A percentile compares a stretch with the other conserved stretches of the same genome.
phyloP scores from a whole-genome alignment of 2,329 filamentous ascomycete genomes.

The Ophiostoma triangulosporum region DNA sequence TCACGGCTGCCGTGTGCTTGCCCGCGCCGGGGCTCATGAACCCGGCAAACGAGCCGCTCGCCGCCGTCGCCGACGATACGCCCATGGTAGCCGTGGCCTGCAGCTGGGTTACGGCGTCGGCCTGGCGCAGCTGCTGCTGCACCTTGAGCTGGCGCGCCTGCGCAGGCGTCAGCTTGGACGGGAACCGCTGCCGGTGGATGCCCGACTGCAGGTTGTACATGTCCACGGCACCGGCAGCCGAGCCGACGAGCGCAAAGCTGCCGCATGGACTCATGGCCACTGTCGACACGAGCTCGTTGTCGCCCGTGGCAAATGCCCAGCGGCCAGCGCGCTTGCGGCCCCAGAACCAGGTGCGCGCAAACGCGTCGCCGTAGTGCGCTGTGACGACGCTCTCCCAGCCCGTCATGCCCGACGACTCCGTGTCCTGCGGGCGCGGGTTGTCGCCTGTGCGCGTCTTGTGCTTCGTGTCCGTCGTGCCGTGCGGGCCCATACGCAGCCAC shows the following conservation, averaged over 20 bases:
- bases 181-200: constrained; percentile 74
- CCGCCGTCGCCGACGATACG: neutral
- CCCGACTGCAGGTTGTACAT: constrained; percentile 98
- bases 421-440: constrained; percentile 42
- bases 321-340: constrained; percentile 82
- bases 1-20: constrained; percentile 70
- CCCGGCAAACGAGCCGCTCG: neutral
- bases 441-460: constrained; percentile 31
- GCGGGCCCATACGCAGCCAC: constrained; percentile 54
- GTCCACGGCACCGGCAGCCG: constrained; percentile 68
- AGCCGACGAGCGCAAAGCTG: constrained; percentile 85
- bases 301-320: constrained; percentile 82
- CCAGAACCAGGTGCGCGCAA: constrained; percentile 96
- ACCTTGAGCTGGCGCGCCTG: constrained; percentile 66
- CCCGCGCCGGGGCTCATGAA: constrained; percentile 37
- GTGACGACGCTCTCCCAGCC: constrained; percentile 97
- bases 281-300: constrained; percentile 69
- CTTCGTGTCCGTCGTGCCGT: neutral
- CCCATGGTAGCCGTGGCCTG: constrained; percentile 28
- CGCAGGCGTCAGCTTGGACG: constrained; percentile 59
- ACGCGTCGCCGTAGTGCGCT: constrained; percentile 72
- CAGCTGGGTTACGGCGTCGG: constrained; percentile 39
- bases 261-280: constrained; percentile 85
- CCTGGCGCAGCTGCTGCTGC: constrained; percentile 47
- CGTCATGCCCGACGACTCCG: constrained; percentile 61